These are phyloP conservation scores for Fusarium armeniacum DNA, from an alignment of 2,329 filamentous ascomycete species.

Conservation along the genomic window DNA sequence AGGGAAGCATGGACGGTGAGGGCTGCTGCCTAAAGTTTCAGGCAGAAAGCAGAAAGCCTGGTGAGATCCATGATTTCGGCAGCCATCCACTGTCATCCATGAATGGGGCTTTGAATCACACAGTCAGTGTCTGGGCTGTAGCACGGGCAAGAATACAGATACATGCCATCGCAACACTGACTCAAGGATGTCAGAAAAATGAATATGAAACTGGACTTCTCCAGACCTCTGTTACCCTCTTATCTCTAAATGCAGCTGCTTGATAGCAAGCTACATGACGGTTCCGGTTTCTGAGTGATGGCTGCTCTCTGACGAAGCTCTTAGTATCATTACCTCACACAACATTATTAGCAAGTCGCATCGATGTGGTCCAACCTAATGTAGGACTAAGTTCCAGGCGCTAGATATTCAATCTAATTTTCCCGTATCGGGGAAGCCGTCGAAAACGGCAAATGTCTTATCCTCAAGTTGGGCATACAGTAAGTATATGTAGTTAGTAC, in stretches of 20 bases:
- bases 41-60: constrained; percentile 31
- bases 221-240: background rate
- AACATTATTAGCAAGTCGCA: constrained; percentile 3
- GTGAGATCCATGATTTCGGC: constrained; percentile 25
- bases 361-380: constrained; percentile 11
- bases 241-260: background rate
- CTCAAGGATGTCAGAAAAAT: background rate
- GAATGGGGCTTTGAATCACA: constrained; percentile 22
- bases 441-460: constrained; percentile 23
- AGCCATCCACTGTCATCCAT: constrained; percentile 36
- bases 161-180: background rate
- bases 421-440: constrained; percentile 13
- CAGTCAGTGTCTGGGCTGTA: constrained; percentile 2
- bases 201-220: background rate
- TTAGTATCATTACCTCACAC: background rate
- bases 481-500: background rate
- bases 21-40: constrained; percentile 15
- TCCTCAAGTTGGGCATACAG: background rate
- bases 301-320: background rate
- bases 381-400: background rate
- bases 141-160: background rate
- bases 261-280: background rate
- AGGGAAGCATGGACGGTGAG: constrained; percentile 18
- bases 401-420: background rate
- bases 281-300: background rate